Evolutionary conservation across 371 early-diverging fungal species (phyloP), one percentile per base, ranked within the genome.

Genomic region (Mucor sp.): DNA sequence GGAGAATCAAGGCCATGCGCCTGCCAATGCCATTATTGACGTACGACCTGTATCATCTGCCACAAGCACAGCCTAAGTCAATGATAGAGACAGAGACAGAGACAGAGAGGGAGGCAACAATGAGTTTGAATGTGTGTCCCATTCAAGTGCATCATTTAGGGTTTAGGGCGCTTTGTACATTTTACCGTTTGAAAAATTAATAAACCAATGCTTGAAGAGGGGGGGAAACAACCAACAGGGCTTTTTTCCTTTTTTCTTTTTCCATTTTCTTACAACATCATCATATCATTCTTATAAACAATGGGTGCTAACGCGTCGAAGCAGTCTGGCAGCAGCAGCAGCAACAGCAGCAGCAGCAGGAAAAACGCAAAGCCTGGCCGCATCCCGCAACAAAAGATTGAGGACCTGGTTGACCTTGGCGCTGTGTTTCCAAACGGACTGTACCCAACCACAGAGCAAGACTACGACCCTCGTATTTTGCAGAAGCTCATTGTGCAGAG

Each of bases 391-490:
- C 70, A 83, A 50, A 85, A 85, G 68, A 69, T 76, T 32, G 86
- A 83, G 63, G 88, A 89, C 56, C 69, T 75, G 14, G 81, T 93
- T 58, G 94, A 94, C 78, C 85, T 90, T 33, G 94, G 94, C 17
- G 69, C 74, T 21, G 76, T 93, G 11, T 70, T 81, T n/a, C 93
- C 93, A 14, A 85, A 88, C 71, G 94, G 92, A 9, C 77, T 94
- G 11, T 95, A 95, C 74, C 68, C 89, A 3, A 78, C 77, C 3
- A 83, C 84, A 9, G 81, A 84, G 19, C 91, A 89, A 74, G 95
- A 97, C 72, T 97, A 87, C 69, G 94, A 96, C 77, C 72, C 75
- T 23, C 80, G 88, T 41, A 81, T 86, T 27, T 89, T 96, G n/a
- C 85, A 87, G 43, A 82, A 85, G n/a, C 76, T 95, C 59, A 95